Base-by-base conservation (phyloP, 2,329 filamentous ascomycete species). In the Ceratocystiopsis sp. region DNA sequence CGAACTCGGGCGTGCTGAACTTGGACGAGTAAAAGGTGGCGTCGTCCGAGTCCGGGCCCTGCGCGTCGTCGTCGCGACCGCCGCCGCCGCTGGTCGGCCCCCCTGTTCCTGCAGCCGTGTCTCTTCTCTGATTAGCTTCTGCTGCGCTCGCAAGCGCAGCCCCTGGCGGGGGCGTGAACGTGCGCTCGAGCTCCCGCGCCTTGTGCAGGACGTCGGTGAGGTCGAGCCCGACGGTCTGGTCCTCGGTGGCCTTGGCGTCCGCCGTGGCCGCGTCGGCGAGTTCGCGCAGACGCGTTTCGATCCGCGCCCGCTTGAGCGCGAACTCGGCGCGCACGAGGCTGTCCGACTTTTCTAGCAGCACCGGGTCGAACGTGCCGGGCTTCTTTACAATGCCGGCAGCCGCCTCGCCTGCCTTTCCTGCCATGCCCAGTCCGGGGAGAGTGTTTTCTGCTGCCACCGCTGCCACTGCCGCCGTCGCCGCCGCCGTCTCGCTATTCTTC, bases 21-120 rank as follows among this genome's bases (percentile, higher is more conserved):
- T 81, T 84, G 63, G 87, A 95, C 51, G 89, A 95, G 67, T 96
- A 95, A 61, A 93, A 93, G 36, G 86, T 91, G 57, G 93, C 86
- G 59, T 93, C 81, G 62, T 95, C 86, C n/a, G n/a, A n/a, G n/a
- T n/a, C n/a, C n/a, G n/a, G n/a, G n/a, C n/a, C n/a, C n/a, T n/a
- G n/a, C n/a, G n/a, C n/a, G 64, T 86, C 84, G 34, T 84, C 91
- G 60, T 89, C 84, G 70, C 21, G 21, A 8, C 21, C 21, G 21
- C 21, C 21, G 21, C 21, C 8, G 21, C 21, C n/a, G n/a, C n/a
- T n/a, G n/a, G n/a, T n/a, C n/a, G n/a, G n/a, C n/a, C n/a, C n/a
- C n/a, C n/a, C n/a, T n/a, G n/a, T 38, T 21, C 25, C 33, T 36
- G 29, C 18, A n/a, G n/a, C n/a, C n/a, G n/a, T n/a, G 21, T 21